Base-by-base conservation (phyloP, 2,329 filamentous ascomycete genomes). In the Xylariaceae sp. region DNA sequence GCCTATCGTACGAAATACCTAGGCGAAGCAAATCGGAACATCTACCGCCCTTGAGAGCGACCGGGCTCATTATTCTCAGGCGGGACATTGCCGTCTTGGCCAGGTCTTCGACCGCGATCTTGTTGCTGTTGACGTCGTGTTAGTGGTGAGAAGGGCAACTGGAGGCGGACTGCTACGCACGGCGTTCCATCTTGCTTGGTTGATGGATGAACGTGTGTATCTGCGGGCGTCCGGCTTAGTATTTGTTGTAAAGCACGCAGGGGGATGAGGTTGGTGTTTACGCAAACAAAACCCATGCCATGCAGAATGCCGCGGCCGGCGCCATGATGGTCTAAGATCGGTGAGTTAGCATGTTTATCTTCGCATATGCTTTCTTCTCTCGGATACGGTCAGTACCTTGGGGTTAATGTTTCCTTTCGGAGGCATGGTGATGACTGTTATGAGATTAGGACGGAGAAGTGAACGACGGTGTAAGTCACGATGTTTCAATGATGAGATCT, bases 231-330 rank as follows among this genome's bases (percentile, higher is more conserved):
- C n/a, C 18, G 35, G 15, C 15, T 60, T 39, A 62, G 54, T 53
- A 58, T 35, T 10, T 10, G 47, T 15, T 30, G 23, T 30, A 1
- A 30, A 1, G 15, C 17, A 18, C 17, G 17, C 17, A 15, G 48
- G 15, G 23, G 18, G 15, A 23, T 9, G 42, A 59, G 44, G 9
- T 15, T 17, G 15, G 51, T 52, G 51, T 52, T 53, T 56, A 64
- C 62, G 61, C 62, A 45, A 64, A 64, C 17, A 64, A 23, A 11
- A 64, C 56, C 47, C 60, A 64, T 34, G 62, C 62, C 62, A 64
- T 64, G 4, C 61, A 63, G 8, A 64, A 64, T 1, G 62, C 62
- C 1, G 62, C 62, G 2, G 60, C 60, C 0, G 62, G 62, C 0
- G 62, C 62, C 61, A 63, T 58, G 2, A 64, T 61, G 2, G 62